These are phyloP conservation scores for Syzygium aqueum DNA, from an alignment of 345 rosid genomes.

Conservation along the genomic window DNA sequence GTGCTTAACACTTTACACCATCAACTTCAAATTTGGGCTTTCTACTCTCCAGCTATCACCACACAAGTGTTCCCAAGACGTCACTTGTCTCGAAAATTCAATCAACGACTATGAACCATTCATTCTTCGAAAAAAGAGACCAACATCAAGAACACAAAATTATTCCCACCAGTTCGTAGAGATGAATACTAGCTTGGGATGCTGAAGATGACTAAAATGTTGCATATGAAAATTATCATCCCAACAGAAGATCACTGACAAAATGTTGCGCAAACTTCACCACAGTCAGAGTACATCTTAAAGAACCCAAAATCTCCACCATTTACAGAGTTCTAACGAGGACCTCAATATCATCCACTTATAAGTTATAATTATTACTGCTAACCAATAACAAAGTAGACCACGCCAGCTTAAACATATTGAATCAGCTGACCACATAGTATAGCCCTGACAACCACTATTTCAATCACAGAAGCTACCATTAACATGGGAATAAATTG, in stretches of 20 bases:
- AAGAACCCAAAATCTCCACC: background rate
- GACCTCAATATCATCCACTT: background rate
- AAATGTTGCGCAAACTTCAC: background rate
- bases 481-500: background rate
- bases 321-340: background rate
- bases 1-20: background rate
- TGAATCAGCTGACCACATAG: background rate
- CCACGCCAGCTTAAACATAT: background rate
- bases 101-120: background rate
- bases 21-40: background rate
- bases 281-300: background rate
- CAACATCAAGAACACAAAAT: background rate
- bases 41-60: background rate
- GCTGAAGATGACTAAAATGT: background rate
- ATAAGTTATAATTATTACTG: background rate
- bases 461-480: background rate
- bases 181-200: background rate
- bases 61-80: background rate
- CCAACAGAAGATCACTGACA: background rate
- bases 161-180: background rate
- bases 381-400: background rate
- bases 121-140: background rate
- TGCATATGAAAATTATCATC: background rate
- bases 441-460: background rate
- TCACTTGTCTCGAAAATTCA: background rate